Base-by-base conservation (phyloP, 495 filamentous ascomycete genomes). In the Xylaria palmicola region DNA sequence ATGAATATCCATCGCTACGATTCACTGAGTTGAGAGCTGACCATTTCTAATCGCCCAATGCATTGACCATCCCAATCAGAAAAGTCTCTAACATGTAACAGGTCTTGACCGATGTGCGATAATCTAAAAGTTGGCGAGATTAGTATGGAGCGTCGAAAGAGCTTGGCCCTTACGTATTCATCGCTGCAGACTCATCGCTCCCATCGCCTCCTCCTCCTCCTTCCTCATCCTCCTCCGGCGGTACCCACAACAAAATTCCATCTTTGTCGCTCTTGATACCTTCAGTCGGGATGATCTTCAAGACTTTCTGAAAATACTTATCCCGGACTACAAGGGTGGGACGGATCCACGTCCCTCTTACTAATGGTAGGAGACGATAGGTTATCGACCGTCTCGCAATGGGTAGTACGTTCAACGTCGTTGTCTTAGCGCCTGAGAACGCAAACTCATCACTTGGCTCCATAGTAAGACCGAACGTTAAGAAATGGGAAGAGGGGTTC, bases 381-480 rank as follows among this genome's bases (percentile, higher is more conserved):
- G 80, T 80, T 6, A 96, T 78, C 0, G 76, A 81, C 36, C 88
- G 81, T 48, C 92, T 73, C 57, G 88, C 90, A 36, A 96, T 75
- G 1, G 94, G 94, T 30, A 94, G 81, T 39, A 98, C 72, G 60
- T 93, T 87, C 17, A 96, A 55, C 2, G 85, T 86, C 6, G 84
- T 85, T 47, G 87, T 82, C 76, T 97, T 98, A 4, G 90, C 80
- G 0, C 94, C 94, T 27, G 89, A 92, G 71, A 99, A 97, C 6
- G 91, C 94, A 72, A 99, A 99, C 13, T 90, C 84, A 60, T 96
- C 92, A 67, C 83, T 91, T 1, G 91, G 87, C 63, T 99, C 95
- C 92, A 99, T 97, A 9, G 84, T 83, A 30, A 97, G 70, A 20
- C 87, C 90, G 74, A 99, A 98, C 0, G 92, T 95, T 19, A 99